Conservation (phyloP, 495 filamentous ascomycete genomes). For the Penicillium flavigenum region DNA sequence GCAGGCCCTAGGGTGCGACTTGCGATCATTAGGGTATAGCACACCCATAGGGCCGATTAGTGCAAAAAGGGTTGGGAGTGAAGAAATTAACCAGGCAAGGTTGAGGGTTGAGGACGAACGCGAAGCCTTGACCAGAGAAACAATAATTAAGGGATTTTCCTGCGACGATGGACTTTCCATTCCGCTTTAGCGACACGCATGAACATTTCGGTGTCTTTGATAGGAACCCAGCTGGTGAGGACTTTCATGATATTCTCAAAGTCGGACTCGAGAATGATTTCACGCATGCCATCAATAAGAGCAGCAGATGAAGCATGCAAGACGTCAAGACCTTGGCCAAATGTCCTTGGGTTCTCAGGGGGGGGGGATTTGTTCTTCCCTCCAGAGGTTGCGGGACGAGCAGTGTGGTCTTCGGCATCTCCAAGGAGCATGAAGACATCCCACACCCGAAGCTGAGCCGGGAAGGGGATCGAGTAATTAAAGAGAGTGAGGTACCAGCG, state of each 20-base stretch:
- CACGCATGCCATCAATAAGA: slow-evolving; percentile 86
- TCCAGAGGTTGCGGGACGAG: slow-evolving; percentile 34
- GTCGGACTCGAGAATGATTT: slow-evolving; percentile 88
- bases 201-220: slow-evolving; percentile 90
- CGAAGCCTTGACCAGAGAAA: not conserved
- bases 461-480: slow-evolving; percentile 94
- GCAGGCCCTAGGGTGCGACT: slow-evolving; percentile 14
- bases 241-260: slow-evolving; percentile 99
- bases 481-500: slow-evolving; percentile 98
- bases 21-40: slow-evolving; percentile 31
- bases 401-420: slow-evolving; percentile 51
- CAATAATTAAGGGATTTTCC: slow-evolving; percentile 29
- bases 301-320: slow-evolving; percentile 89
- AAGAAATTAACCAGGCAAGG: not conserved
- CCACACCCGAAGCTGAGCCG: slow-evolving; percentile 97
- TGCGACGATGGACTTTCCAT: slow-evolving; percentile 72
- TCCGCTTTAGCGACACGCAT: slow-evolving; percentile 93
- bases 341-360: slow-evolving; percentile 35
- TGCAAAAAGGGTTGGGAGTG: not conserved
- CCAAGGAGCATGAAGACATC: slow-evolving; percentile 98
- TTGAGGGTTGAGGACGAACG: not conserved
- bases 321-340: slow-evolving; percentile 74
- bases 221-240: slow-evolving; percentile 91
- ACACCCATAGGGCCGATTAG: slow-evolving; percentile 20
- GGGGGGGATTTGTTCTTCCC: slow-evolving; percentile 34